These are phyloP conservation scores for Albifimbria verrucaria DNA, from an alignment of 2,329 filamentous ascomycete species.

Conservation along the genomic window DNA sequence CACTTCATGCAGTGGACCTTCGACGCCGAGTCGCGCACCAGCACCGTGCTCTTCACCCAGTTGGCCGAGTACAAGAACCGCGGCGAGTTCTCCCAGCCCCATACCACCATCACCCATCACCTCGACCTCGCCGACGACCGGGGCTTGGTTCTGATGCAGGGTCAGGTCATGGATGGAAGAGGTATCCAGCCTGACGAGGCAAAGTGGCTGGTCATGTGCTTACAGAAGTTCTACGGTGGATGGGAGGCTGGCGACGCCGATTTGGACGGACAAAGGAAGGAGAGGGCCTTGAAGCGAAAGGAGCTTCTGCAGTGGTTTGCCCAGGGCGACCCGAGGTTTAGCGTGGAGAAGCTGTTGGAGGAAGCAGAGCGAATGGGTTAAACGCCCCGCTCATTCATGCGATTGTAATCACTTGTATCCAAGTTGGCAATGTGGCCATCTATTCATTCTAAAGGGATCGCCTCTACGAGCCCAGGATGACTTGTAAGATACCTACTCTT, in stretches of 20 bases:
- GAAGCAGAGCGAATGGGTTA: slow-evolving; percentile 78
- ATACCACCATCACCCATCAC: slow-evolving; percentile 93
- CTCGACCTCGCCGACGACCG: slow-evolving; percentile 72
- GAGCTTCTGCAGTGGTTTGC: slow-evolving; percentile 79
- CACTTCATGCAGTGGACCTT: slow-evolving; percentile 98
- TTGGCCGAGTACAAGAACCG: slow-evolving; percentile 89
- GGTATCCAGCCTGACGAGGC: slow-evolving; percentile 79
- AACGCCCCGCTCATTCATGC: too few species aligned
- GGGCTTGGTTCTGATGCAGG: slow-evolving; percentile 82
- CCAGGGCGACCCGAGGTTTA: slow-evolving; percentile 73
- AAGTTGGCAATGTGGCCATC: too few species aligned
- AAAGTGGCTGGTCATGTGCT: slow-evolving; percentile 85
- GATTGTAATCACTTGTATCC: too few species aligned
- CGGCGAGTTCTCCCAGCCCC: slow-evolving; percentile 84
- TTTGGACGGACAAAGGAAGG: slow-evolving; percentile 38
- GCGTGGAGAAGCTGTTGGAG: slow-evolving; percentile 78
- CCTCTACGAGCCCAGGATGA: too few species aligned
- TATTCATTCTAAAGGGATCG: too few species aligned
- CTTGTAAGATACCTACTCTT: too few species aligned
- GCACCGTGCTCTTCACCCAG: slow-evolving; percentile 87
- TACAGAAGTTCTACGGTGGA: slow-evolving; percentile 89
- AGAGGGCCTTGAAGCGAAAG: slow-evolving; percentile 60
- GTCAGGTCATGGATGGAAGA: slow-evolving; percentile 69
- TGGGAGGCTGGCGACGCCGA: slow-evolving; percentile 45
- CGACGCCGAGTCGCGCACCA: slow-evolving; percentile 60